phyloP scores from a whole-genome alignment of 805 yeast genomes.

The Saturnispora sekii region DNA sequence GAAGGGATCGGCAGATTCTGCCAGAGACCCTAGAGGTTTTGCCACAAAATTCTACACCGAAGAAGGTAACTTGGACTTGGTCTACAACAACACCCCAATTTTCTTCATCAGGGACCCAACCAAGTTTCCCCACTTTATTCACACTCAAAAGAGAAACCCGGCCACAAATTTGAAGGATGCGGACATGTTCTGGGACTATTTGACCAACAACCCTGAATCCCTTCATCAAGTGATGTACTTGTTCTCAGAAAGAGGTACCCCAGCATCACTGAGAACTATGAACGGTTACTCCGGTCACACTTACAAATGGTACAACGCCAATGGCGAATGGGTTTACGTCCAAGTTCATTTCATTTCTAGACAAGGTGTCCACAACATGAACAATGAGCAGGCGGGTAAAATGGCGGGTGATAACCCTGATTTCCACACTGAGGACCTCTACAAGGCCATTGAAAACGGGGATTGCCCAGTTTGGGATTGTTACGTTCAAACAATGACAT shows the following conservation, averaged over 20 bases:
- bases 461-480: slow-evolving; percentile 79
- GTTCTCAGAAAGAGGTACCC: slow-evolving; percentile 79
- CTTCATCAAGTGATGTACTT: slow-evolving; percentile 64
- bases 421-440: slow-evolving; percentile 70
- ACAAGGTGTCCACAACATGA: slow-evolving; percentile 42
- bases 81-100: slow-evolving; percentile 78
- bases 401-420: slow-evolving; percentile 76
- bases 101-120: slow-evolving; percentile 79
- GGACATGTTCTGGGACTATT: slow-evolving; percentile 78
- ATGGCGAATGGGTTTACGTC: slow-evolving; percentile 70
- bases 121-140: slow-evolving; percentile 82
- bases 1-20: slow-evolving; percentile 70
- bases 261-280: slow-evolving; percentile 66
- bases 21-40: slow-evolving; percentile 84
- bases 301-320: slow-evolving; percentile 66
- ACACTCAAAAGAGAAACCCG: slow-evolving; percentile 83
- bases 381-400: slow-evolving; percentile 57
- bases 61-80: slow-evolving; percentile 79
- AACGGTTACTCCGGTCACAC: slow-evolving; percentile 81
- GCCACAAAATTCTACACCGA: slow-evolving; percentile 72
- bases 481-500: slow-evolving; percentile 80
- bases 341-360: slow-evolving; percentile 67
- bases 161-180: slow-evolving; percentile 73
- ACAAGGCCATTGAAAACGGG: slow-evolving; percentile 67
- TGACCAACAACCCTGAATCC: slow-evolving; percentile 64